Evolutionary conservation across 441 rosid species (phyloP), one percentile per base, ranked within the genome.

Genomic region (Croton laevigatus): DNA sequence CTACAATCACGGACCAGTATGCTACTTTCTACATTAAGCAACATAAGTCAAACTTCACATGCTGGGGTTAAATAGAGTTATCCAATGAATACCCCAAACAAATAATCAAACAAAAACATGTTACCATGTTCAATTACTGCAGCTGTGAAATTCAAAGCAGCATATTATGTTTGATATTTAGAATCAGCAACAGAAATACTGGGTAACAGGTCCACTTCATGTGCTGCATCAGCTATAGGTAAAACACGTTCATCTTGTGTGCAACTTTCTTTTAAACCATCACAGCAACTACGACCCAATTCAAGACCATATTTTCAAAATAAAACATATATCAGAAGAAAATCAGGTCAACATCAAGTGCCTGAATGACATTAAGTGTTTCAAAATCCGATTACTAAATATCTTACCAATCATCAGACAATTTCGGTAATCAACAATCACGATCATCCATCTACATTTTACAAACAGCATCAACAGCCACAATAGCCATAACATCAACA

Each of bases 401-500:
- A 59, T 78, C 89, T 87, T 85, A 83, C 88, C 89, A 77, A 74
- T 65, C 45, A 76, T 67, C 70, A 70, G 72, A 78, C 69, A 75
- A 77, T 62, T 78, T 75, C 71, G 78, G 76, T 71, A 77, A 73
- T 73, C 88, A 79, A 52, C 75, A 82, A 83, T 79, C 94, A 82
- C 82, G 83, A 76, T 74, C 93, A 85, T 78, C 88, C 84, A 84
- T 81, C 89, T 78, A 88, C 79, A 70, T 74, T 75, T 79, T 75
- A 88, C 77, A 74, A 79, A 84, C 88, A 84, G 91, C 95, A 91
- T 75, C 89, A 81, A 87, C 94, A 83, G 93, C 97, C 53, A 82
- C 81, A 77, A 73, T 54, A 73, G 76, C 83, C 75, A 85, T 82
- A 82, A 73, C 69, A 82, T 76, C 95, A 85, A 87, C 96, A 88